phyloP scores from a whole-genome alignment of 2,329 filamentous ascomycete genomes.

The Dichotomopilus funicola region DNA sequence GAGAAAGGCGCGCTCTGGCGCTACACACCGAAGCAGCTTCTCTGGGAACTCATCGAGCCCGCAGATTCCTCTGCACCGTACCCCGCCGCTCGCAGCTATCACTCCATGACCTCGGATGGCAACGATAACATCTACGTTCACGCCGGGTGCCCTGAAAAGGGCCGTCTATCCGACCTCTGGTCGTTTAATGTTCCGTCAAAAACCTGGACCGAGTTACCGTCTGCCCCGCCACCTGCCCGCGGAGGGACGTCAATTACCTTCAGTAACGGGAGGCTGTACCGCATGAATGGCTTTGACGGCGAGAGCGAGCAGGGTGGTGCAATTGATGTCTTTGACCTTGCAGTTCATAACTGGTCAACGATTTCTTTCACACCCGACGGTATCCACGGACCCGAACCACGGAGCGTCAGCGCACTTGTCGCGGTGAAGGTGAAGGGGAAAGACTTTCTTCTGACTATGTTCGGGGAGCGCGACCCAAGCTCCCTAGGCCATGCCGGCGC shows the following conservation, averaged over 20 bases:
- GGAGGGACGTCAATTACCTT: constrained; percentile 47
- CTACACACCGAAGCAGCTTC: constrained; percentile 35
- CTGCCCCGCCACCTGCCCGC: constrained; percentile 46
- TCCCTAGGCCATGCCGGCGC: constrained; percentile 35
- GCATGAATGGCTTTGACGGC: constrained; percentile 61
- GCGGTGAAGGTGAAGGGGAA: constrained; percentile 18
- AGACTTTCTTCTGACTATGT: constrained; percentile 32
- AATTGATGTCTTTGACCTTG: constrained; percentile 41
- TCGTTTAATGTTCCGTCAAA: constrained; percentile 41
- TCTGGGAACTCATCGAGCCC: constrained; percentile 44
- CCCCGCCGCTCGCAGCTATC: constrained; percentile 50
- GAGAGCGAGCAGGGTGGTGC: constrained; percentile 50
- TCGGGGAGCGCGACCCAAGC: constrained; percentile 35
- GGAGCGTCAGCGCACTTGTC: constrained; percentile 29
- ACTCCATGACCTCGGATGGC: constrained; percentile 38
- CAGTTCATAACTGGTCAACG: constrained; percentile 24
- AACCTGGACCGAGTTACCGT: constrained; percentile 45
- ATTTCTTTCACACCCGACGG: constrained; percentile 25
- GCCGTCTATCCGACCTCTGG: constrained; percentile 55
- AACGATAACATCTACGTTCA: constrained; percentile 49
- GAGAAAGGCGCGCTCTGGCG: constrained; percentile 53
- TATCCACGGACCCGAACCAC: constrained; percentile 25
- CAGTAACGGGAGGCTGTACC: constrained; percentile 39
- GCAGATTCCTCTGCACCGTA: constrained; percentile 29
- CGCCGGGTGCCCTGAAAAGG: constrained; percentile 52